phyloP scores from a whole-genome alignment of 1,284 basidiomycete species.

The Ceratobasidium sp. region DNA sequence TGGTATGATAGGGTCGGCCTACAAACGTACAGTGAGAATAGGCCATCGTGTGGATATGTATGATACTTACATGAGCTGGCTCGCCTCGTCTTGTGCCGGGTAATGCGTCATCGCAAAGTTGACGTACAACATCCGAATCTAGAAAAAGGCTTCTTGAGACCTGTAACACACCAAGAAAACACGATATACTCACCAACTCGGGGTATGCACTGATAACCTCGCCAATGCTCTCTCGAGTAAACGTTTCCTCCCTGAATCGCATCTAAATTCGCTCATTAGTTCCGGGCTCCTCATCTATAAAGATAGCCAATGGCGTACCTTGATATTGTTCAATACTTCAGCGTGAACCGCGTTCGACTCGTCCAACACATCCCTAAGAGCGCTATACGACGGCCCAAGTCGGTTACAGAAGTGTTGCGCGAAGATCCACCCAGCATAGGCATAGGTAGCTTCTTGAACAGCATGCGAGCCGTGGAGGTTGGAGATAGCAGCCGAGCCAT shows the following conservation, averaged over 20 bases:
- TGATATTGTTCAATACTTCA: constrained; percentile 95
- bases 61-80: constrained; percentile 66
- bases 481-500: constrained; percentile 17
- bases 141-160: constrained; percentile 39
- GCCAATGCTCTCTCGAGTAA: constrained; percentile 96
- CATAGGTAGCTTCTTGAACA: constrained; percentile 98
- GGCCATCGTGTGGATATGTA: constrained; percentile 37
- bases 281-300: background rate
- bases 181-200: constrained; percentile 69
- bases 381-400: constrained; percentile 88
- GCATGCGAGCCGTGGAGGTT: constrained; percentile 66
- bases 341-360: constrained; percentile 92
- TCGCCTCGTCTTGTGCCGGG: constrained; percentile 71
- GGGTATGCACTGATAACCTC: constrained; percentile 87
- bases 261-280: constrained; percentile 53
- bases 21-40: background rate
- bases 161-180: background rate
- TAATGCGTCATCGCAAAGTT: constrained; percentile 99
- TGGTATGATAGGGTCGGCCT: constrained; percentile 97
- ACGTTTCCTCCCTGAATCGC: constrained; percentile 98
- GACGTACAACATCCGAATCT: constrained; percentile 94
- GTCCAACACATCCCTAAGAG: constrained; percentile 86
- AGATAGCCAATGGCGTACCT: constrained; percentile 54
- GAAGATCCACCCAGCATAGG: constrained; percentile 94
- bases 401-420: constrained; percentile 98